Conservation (phyloP, 257 asterid genomes). For the Plantago elongata region DNA sequence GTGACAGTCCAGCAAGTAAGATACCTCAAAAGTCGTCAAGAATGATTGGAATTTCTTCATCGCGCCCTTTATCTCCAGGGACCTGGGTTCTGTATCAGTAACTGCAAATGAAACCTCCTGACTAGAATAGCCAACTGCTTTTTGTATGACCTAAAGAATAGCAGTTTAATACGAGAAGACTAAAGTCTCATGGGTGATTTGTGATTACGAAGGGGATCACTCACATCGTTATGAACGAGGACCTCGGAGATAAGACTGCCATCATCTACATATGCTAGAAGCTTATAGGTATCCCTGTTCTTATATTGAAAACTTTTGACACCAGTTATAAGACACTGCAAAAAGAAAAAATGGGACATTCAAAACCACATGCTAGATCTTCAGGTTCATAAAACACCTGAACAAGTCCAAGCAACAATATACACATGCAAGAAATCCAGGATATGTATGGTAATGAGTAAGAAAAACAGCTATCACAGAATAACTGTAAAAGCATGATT, state of each 20-base stretch:
- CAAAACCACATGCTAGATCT: background rate
- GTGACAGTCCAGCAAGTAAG: background rate
- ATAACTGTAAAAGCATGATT: no score
- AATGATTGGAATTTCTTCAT: constrained; percentile 59
- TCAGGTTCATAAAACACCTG: no score
- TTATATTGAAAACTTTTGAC: constrained; percentile 73
- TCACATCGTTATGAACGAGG: constrained; percentile 66
- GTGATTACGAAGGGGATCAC: constrained; percentile 11
- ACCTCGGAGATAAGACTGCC: constrained; percentile 94
- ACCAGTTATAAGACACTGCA: constrained; percentile 77
- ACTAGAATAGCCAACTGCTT: constrained; percentile 62
- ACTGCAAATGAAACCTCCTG: constrained; percentile 63
- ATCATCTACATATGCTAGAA: constrained; percentile 73
- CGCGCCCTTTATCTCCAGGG: constrained; percentile 42
- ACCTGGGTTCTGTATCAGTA: constrained; percentile 41
- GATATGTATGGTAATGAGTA: no score
- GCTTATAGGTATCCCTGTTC: constrained; percentile 56
- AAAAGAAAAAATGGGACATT: constrained; percentile 5
- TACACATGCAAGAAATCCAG: no score
- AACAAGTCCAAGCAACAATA: no score
- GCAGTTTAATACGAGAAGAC: constrained; percentile 3
- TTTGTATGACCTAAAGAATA: constrained; percentile 53
- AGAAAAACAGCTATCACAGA: no score
- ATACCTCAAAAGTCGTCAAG: constrained; percentile 78
- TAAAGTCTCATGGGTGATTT: constrained; percentile 21